A percentile compares a stretch with the other conserved stretches of the same genome.
phyloP scores from a whole-genome alignment of 1,139 yeast species.

The Protomyces gravidus region DNA sequence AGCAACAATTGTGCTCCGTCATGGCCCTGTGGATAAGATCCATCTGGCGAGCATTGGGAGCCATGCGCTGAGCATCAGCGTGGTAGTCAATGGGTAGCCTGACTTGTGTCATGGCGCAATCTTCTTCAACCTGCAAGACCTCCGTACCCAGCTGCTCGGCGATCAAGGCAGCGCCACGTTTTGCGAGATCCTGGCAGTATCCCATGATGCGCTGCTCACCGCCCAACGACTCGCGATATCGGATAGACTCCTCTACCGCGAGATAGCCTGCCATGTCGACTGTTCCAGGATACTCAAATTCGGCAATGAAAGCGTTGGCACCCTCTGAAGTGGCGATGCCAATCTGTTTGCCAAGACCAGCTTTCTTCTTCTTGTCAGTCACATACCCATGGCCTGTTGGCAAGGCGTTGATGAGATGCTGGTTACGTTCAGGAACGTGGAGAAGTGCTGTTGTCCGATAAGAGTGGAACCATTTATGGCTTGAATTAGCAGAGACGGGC shows the following conservation, averaged over 20 bases:
- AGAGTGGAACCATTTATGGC: conserved; percentile 49
- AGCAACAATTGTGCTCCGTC: conserved; percentile 9
- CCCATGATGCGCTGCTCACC: conserved; percentile 54
- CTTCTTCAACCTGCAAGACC: conserved; percentile 44
- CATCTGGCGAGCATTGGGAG: conserved; percentile 38
- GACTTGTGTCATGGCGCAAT: conserved; percentile 49
- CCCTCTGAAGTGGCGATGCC: background rate
- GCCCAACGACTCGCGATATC: conserved; percentile 56
- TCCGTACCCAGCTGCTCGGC: conserved; percentile 40
- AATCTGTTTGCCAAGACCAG: background rate
- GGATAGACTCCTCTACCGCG: conserved; percentile 46
- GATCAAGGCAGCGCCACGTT: conserved; percentile 43
- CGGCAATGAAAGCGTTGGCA: conserved; percentile 29
- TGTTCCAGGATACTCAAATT: conserved; percentile 44
- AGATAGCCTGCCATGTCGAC: conserved; percentile 41
- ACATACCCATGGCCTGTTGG: conserved; percentile 54
- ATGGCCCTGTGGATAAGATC: conserved; percentile 48
- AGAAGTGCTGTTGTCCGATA: conserved; percentile 60
- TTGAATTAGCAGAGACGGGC: background rate
- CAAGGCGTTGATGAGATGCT: conserved; percentile 51
- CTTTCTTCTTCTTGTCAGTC: conserved; percentile 24
- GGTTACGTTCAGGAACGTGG: conserved; percentile 55
- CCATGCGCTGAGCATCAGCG: conserved; percentile 32
- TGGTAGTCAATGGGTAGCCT: conserved; percentile 43
- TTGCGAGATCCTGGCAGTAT: conserved; percentile 50